These are phyloP conservation scores for Plantago major DNA, from an alignment of 257 asterid species.

Conservation along the genomic window DNA sequence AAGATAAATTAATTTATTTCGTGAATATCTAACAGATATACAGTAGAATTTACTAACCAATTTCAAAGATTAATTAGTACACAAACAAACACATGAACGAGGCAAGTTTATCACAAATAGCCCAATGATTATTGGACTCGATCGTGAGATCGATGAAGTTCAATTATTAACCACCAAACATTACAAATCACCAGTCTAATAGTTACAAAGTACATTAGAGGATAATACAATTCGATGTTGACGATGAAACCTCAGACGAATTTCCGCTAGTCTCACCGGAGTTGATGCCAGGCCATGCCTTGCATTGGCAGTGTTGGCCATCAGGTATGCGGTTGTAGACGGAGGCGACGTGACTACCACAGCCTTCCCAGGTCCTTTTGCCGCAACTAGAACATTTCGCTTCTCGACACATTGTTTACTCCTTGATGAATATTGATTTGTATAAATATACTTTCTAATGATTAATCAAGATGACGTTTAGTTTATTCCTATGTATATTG, in stretches of 20 bases:
- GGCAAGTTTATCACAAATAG: too few relatives aligned
- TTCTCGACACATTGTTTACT: slow-evolving; percentile 26
- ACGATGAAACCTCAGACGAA: not conserved
- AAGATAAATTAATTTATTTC: too few relatives aligned
- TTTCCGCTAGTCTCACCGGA: slow-evolving; percentile 9
- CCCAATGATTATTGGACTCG: too few relatives aligned
- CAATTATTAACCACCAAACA: too few relatives aligned
- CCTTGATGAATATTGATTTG: not conserved
- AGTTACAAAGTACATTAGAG: not conserved
- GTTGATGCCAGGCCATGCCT: slow-evolving; percentile 35
- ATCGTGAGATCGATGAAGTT: too few relatives aligned
- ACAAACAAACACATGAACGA: too few relatives aligned
- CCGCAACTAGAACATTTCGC: slow-evolving; percentile 27
- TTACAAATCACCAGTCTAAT: too few relatives aligned
- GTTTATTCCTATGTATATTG: too few relatives aligned
- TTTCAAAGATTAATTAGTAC: too few relatives aligned
- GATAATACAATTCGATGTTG: not conserved
- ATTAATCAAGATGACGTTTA: not conserved
- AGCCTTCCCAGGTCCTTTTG: slow-evolving; percentile 36
- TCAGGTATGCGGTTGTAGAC: slow-evolving; percentile 24
- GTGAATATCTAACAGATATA: too few relatives aligned
- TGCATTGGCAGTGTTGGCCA: slow-evolving; percentile 39
- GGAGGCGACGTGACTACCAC: slow-evolving; percentile 32
- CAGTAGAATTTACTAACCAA: too few relatives aligned
- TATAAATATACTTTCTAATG: too few relatives aligned